Evolutionary conservation across 305 asterid genomes (phyloP).

Genomic region (Caryopteris hybrid): DNA sequence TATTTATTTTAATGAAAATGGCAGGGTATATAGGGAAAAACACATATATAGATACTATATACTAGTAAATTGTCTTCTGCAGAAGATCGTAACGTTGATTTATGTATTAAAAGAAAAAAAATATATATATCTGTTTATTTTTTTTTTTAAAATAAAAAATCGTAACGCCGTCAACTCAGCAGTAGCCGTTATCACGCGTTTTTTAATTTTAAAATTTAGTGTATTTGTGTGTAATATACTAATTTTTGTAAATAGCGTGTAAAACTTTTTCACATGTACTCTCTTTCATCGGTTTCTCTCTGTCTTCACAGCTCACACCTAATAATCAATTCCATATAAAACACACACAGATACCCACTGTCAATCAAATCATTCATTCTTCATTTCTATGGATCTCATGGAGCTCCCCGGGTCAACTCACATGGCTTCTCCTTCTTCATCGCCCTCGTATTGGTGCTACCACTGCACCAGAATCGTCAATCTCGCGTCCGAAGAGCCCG

Average conservation of each 20-base stretch:
- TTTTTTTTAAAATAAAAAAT: no score
- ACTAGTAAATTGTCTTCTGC: no score
- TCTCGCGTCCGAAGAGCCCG: constrained; percentile 32
- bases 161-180: no score
- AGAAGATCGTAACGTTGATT: no score
- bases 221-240: background rate
- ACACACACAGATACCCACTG: background rate
- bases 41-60: no score
- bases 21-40: no score
- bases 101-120: no score
- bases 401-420: constrained; percentile 14
- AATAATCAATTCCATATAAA: constrained; percentile 17
- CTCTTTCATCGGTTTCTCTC: constrained; percentile 5
- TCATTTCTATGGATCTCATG: constrained; percentile 15
- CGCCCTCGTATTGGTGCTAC: constrained; percentile 71
- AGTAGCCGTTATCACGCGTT: constrained; percentile 26
- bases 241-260: constrained; percentile 20
- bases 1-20: no score
- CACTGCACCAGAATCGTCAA: constrained; percentile 56
- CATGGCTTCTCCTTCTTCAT: constrained; percentile 20
- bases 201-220: no score
- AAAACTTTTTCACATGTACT: background rate
- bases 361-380: background rate
- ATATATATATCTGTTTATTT: no score
- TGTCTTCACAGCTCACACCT: constrained; percentile 30